Conservation (phyloP, 345 rosid species). For the Salix viminalis region DNA sequence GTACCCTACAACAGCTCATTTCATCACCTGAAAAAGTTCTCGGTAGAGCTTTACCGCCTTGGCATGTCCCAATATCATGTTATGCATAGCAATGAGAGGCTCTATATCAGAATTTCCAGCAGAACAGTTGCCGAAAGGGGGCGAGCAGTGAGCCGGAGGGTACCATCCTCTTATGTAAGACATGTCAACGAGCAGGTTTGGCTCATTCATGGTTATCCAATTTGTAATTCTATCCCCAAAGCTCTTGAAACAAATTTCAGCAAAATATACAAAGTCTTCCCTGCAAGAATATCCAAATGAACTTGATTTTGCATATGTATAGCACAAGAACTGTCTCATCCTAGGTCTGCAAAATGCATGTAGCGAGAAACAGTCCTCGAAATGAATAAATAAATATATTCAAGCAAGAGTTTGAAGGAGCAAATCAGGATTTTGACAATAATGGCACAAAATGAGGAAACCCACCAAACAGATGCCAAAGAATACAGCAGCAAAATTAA, state of each 20-base stretch:
- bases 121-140: conserved; percentile 41
- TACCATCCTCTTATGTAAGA: conserved; percentile 30
- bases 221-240: conserved; percentile 41
- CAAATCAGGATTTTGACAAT: no score
- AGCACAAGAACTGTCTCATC: no score
- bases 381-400: no score
- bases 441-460: no score
- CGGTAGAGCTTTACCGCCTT: conserved; percentile 42
- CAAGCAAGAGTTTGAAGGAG: no score
- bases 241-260: conserved; percentile 37
- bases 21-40: conserved; percentile 26
- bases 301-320: no score
- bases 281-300: conserved; percentile 8
- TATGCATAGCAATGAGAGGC: conserved; percentile 32
- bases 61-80: conserved; percentile 39
- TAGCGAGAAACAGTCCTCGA: no score
- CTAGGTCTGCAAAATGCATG: no score
- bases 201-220: conserved; percentile 42
- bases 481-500: no score
- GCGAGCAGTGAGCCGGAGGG: conserved; percentile 38
- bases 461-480: no score
- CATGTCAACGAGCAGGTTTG: conserved; percentile 32
- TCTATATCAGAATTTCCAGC: conserved; percentile 38
- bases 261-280: conserved; percentile 40
- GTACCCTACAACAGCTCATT: background rate